A percentile compares a stretch with the other conserved stretches of the same genome.
phyloP scores from a whole-genome alignment of 306 rosid genomes.

The Psophocarpus tetragonolobus region DNA sequence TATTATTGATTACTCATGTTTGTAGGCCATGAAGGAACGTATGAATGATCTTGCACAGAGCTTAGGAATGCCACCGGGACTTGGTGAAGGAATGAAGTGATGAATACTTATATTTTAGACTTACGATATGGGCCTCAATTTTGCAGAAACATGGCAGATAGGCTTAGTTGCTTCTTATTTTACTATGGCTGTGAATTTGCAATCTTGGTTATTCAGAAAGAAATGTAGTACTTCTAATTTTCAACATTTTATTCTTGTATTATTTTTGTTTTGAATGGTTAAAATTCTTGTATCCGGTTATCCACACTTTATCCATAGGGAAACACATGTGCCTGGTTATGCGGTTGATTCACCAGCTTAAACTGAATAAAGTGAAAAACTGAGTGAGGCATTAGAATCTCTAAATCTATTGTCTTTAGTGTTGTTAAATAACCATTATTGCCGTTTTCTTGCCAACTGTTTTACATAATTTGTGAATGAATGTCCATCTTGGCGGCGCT shows the following conservation, averaged over 20 bases:
- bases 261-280: background rate
- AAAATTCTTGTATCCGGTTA: background rate
- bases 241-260: background rate
- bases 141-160: slow-evolving; percentile 42
- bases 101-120: slow-evolving; percentile 11
- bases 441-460: no score
- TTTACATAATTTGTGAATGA: no score
- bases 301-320: background rate
- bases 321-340: background rate
- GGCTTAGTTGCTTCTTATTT: slow-evolving; percentile 34
- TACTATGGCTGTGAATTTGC: slow-evolving; percentile 26
- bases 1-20: slow-evolving; percentile 35
- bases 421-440: no score
- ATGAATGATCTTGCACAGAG: slow-evolving; percentile 57
- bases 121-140: slow-evolving; percentile 40
- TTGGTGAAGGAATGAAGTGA: slow-evolving; percentile 55
- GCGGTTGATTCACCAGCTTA: background rate
- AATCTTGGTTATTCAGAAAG: slow-evolving; percentile 5
- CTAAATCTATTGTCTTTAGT: no score
- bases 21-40: slow-evolving; percentile 62
- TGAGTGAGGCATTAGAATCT: background rate
- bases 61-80: slow-evolving; percentile 60
- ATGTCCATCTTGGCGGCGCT: no score
- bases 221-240: background rate
- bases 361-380: background rate